These are phyloP conservation scores for Aspergillus proliferans DNA, from an alignment of 2,329 filamentous ascomycete genomes.

Conservation along the genomic window DNA sequence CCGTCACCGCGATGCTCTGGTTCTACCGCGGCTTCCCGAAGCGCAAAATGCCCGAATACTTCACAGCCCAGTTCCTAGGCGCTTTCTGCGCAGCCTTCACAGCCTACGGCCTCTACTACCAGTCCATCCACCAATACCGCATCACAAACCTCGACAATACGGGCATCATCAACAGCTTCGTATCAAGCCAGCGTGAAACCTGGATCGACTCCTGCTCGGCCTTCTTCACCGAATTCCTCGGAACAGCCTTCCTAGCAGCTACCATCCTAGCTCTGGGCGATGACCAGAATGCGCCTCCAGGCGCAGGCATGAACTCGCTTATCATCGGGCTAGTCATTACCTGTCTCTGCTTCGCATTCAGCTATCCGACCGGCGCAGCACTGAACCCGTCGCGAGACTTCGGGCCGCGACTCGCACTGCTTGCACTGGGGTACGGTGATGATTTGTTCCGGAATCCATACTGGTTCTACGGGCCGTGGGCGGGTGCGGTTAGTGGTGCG, in stretches of 20 bases:
- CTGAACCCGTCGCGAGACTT: constrained; percentile 48
- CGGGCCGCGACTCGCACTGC: constrained; percentile 43
- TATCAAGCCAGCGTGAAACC: constrained; percentile 38
- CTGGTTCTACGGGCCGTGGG: constrained; percentile 45
- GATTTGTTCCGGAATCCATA: constrained; percentile 39
- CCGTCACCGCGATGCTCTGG: constrained; percentile 41
- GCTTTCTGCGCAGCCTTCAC: constrained; percentile 47
- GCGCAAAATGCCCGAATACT: constrained; percentile 46
- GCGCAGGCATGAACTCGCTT: constrained; percentile 48
- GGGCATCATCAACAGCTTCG: constrained; percentile 36
- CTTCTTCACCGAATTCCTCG: constrained; percentile 47
- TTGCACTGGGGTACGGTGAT: constrained; percentile 40
- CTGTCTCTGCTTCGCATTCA: constrained; percentile 32
- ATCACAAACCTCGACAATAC: constrained; percentile 18
- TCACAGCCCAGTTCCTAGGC: constrained; percentile 48
- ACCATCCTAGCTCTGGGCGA: constrained; percentile 43
- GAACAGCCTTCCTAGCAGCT: constrained; percentile 35
- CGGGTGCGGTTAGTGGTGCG: constrained; percentile 31
- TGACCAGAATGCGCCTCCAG: constrained; percentile 43
- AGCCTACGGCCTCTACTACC: constrained; percentile 40
- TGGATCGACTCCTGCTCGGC: constrained; percentile 35
- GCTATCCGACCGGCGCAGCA: constrained; percentile 43
- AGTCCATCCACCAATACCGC: constrained; percentile 28
- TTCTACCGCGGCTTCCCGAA: constrained; percentile 50
- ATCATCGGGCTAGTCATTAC: constrained; percentile 42